Conservation (phyloP, 2,329 filamentous ascomycete species). For the Alternaria brassicicola region DNA sequence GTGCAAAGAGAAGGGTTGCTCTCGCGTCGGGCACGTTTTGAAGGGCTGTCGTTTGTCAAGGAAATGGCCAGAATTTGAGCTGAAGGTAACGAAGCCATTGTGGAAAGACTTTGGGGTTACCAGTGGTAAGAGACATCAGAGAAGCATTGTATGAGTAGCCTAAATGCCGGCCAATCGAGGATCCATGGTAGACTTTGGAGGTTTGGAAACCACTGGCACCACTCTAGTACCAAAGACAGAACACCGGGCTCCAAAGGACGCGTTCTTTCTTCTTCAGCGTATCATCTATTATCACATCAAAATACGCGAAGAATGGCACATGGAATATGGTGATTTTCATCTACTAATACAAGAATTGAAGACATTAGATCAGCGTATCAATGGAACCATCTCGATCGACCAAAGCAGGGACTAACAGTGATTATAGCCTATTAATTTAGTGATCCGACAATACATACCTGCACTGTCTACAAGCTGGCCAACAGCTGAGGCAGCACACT, state of each 20-base stretch:
- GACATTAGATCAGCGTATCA: background rate
- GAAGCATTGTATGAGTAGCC: background rate
- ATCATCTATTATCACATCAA: background rate
- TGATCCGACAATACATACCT: background rate
- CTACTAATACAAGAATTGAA: background rate
- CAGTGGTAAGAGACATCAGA: background rate
- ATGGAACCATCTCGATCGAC: background rate
- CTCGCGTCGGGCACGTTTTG: background rate
- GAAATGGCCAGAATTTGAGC: background rate
- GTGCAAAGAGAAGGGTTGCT: background rate
- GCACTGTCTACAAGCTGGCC: background rate
- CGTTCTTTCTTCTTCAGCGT: too few relatives aligned
- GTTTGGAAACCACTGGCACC: background rate
- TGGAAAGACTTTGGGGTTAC: background rate
- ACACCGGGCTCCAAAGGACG: background rate
- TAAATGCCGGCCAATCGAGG: background rate
- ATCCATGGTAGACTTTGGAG: background rate
- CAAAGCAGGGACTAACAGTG: background rate
- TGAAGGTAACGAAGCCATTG: background rate
- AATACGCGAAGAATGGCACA: background rate
- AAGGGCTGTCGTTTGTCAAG: background rate
- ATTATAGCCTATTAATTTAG: background rate
- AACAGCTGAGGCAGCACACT: slow-evolving; percentile 43
- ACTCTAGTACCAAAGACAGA: background rate
- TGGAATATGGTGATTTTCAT: background rate